Conservation (phyloP, 345 rosid species). For the Punica granatum region DNA sequence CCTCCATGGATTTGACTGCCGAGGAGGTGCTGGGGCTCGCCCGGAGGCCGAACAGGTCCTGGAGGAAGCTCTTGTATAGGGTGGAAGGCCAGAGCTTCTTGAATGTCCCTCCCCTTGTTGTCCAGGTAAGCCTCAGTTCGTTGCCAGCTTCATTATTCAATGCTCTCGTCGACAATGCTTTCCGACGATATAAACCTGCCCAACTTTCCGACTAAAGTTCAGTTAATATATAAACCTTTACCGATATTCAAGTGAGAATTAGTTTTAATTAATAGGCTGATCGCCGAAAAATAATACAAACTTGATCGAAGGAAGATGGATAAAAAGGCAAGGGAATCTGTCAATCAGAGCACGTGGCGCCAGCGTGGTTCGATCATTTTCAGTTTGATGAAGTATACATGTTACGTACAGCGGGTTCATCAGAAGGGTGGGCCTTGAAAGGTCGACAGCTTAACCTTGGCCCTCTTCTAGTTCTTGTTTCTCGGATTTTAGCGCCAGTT, state of each 20-base stretch:
- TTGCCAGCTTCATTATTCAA: background rate
- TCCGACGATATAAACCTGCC: too few species aligned
- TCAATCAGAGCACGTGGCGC: background rate
- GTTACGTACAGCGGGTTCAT: background rate
- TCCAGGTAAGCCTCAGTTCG: conserved; percentile 49
- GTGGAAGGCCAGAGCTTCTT: conserved; percentile 61
- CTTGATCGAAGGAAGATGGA: background rate
- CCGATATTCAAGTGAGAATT: too few species aligned
- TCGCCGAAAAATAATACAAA: too few species aligned
- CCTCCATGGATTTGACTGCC: conserved; percentile 63
- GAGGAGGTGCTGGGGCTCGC: conserved; percentile 53
- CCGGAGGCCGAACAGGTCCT: conserved; percentile 63
- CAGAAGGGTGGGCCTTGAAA: background rate
- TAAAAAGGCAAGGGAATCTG: background rate
- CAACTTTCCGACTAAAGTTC: too few species aligned
- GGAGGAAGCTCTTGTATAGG: conserved; percentile 74
- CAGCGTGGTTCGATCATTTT: conserved; percentile 2
- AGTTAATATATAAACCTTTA: too few species aligned
- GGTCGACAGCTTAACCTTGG: background rate
- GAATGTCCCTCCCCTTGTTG: conserved; percentile 78
- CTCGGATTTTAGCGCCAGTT: background rate
- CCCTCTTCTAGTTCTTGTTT: background rate
- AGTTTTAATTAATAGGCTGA: too few species aligned
- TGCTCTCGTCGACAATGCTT: too few species aligned
- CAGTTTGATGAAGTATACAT: background rate